Conservation (phyloP, 345 rosid genomes). For the Dimocarpus longan region DNA sequence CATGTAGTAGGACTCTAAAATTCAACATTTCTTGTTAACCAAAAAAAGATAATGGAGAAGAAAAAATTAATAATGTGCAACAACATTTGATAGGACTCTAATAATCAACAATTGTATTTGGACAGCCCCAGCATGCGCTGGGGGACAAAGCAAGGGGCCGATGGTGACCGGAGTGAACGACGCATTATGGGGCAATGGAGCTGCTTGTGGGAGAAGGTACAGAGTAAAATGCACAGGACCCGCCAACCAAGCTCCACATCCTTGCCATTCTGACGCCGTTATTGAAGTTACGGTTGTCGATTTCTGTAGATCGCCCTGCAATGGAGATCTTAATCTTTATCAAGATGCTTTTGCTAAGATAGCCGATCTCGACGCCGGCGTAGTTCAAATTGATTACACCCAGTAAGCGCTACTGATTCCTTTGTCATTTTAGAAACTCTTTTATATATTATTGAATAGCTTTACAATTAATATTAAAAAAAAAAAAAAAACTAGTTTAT, state of each 20-base stretch:
- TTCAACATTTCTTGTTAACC: no score
- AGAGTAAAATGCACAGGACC: conserved; percentile 41
- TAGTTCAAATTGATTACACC: conserved; percentile 29
- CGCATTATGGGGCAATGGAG: conserved; percentile 43
- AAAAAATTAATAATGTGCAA: no score
- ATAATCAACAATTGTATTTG: background rate
- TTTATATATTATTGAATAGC: no score
- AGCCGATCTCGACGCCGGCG: conserved; percentile 49
- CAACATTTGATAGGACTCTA: no score
- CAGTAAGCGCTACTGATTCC: conserved; percentile 20
- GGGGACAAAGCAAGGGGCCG: conserved; percentile 20
- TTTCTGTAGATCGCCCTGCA: conserved; percentile 39
- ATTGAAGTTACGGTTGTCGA: conserved; percentile 45
- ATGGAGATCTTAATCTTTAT: conserved; percentile 46
- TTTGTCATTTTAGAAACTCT: background rate
- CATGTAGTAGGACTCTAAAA: no score
- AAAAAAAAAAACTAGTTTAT: no score
- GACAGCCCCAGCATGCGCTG: conserved; percentile 50
- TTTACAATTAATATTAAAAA: no score
- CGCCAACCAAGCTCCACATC: conserved; percentile 38
- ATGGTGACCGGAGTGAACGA: conserved; percentile 59
- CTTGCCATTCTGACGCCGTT: conserved; percentile 38
- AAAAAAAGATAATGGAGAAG: no score
- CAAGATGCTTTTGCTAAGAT: conserved; percentile 50
- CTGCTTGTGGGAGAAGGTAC: conserved; percentile 45